Percentiles rank a stretch among this genome's conserved stretches.
phyloP scores from a whole-genome alignment of 345 rosid genomes.

The Ricinus communis region DNA sequence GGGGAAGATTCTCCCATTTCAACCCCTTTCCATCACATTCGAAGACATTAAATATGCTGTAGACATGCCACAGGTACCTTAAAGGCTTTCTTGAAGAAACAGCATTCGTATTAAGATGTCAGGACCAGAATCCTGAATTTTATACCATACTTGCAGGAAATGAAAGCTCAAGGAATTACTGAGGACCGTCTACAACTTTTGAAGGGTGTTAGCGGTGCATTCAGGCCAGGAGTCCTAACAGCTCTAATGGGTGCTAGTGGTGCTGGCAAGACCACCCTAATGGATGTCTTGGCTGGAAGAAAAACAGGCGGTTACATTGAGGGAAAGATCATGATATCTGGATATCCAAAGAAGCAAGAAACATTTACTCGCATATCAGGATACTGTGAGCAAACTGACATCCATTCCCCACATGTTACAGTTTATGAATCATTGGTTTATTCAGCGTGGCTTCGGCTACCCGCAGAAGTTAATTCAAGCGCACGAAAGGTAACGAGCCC shows the following conservation, averaged over 20 bases:
- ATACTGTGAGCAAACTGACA: too few relatives aligned
- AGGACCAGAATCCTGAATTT: too few relatives aligned
- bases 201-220: slow-evolving; percentile 68
- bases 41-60: slow-evolving; percentile 57
- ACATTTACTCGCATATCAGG: too few relatives aligned
- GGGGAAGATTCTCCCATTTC: slow-evolving; percentile 74
- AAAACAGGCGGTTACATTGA: slow-evolving; percentile 71
- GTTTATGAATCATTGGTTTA: too few relatives aligned
- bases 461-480: slow-evolving; percentile 25
- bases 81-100: too few relatives aligned
- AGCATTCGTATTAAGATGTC: too few relatives aligned
- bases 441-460: too few relatives aligned
- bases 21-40: slow-evolving; percentile 58
- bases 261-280: slow-evolving; percentile 75
- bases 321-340: slow-evolving; percentile 62
- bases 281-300: slow-evolving; percentile 84
- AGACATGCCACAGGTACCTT: slow-evolving; percentile 66
- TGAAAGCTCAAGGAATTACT: slow-evolving; percentile 52
- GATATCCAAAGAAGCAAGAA: slow-evolving; percentile 54
- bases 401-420: too few relatives aligned
- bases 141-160: slow-evolving; percentile 28
- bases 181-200: slow-evolving; percentile 57
- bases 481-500: slow-evolving; percentile 55
- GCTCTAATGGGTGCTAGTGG: slow-evolving; percentile 77
- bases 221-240: slow-evolving; percentile 74